Percentiles rank a stretch among this genome's conserved stretches.
Evolutionary conservation across 176 grass and related monocot genomes (phyloP).

Genomic region (Oropetium thomaeum): DNA sequence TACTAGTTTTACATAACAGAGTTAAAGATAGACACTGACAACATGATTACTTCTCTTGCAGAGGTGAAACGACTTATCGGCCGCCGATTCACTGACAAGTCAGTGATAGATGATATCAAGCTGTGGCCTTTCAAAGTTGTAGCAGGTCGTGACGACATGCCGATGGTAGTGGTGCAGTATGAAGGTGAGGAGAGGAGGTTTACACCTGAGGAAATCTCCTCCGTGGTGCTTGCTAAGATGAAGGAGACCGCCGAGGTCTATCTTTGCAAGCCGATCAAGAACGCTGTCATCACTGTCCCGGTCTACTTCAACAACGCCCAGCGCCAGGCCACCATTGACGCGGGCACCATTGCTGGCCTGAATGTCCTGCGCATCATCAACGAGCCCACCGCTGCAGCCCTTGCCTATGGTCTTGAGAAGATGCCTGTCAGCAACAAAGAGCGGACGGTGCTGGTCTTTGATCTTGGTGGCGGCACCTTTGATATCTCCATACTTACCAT

Average conservation of each 20-base stretch:
- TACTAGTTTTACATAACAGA: too few species aligned
- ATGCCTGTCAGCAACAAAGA: constrained; percentile 19
- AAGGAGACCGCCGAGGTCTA: constrained; percentile 61
- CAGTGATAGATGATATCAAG: too few species aligned
- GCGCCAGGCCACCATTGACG: constrained; percentile 58
- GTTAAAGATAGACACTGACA: too few species aligned
- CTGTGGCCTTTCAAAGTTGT: too few species aligned
- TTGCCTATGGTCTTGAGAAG: constrained; percentile 67
- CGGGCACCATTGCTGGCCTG: constrained; percentile 49
- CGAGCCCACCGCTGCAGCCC: constrained; percentile 57
- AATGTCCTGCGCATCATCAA: constrained; percentile 61
- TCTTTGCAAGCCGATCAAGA: constrained; percentile 51
- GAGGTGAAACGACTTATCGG: too few species aligned
- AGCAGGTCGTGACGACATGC: too few species aligned
- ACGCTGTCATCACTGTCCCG: constrained; percentile 57
- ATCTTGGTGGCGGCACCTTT: constrained; percentile 51
- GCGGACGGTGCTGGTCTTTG: constrained; percentile 62
- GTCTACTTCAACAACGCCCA: constrained; percentile 73
- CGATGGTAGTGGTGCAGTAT: too few species aligned
- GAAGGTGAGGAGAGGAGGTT: too few species aligned
- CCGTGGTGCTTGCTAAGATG: constrained; percentile 63
- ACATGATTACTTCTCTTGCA: too few species aligned
- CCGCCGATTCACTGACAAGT: too few species aligned
- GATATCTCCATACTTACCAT: constrained; percentile 37
- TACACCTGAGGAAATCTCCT: constrained; percentile 38